These are phyloP conservation scores for Cordyceps cateniannulata DNA, from an alignment of 2,329 filamentous ascomycete genomes.

Conservation along the genomic window DNA sequence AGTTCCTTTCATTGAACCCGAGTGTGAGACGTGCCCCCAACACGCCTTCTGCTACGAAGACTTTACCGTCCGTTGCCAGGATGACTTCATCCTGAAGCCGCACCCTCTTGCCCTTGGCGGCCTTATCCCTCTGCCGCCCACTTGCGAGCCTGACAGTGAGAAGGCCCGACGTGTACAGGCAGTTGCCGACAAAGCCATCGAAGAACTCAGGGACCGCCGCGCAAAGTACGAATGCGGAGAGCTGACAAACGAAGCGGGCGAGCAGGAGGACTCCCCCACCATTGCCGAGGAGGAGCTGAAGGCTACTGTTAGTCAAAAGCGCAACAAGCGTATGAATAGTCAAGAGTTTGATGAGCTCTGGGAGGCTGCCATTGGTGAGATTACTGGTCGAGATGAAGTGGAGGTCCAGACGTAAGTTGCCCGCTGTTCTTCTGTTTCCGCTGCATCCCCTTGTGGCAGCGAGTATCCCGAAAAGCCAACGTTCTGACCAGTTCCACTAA, in stretches of 20 bases:
- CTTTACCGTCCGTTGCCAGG: slow-evolving; percentile 72
- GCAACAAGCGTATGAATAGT: slow-evolving; percentile 75
- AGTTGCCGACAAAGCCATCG: slow-evolving; percentile 81
- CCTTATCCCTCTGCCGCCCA: slow-evolving; percentile 76
- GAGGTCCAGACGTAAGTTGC: slow-evolving; percentile 48
- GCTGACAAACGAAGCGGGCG: slow-evolving; percentile 53
- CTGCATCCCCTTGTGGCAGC: slow-evolving; percentile 9
- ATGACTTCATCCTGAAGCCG: slow-evolving; percentile 76
- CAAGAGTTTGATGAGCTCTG: slow-evolving; percentile 90
- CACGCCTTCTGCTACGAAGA: slow-evolving; percentile 85
- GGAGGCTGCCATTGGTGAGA: slow-evolving; percentile 65
- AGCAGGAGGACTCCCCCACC: slow-evolving; percentile 50
- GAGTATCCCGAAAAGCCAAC: slow-evolving; percentile 13
- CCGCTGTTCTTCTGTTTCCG: slow-evolving; percentile 18
- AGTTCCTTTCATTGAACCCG: slow-evolving; percentile 62
- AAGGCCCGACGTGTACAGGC: slow-evolving; percentile 81
- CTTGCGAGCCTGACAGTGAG: slow-evolving; percentile 90
- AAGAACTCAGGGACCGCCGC: slow-evolving; percentile 76
- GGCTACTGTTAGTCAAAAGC: slow-evolving; percentile 65
- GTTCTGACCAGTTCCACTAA: slow-evolving; percentile 67
- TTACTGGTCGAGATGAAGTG: slow-evolving; percentile 57
- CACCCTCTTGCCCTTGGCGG: slow-evolving; percentile 81
- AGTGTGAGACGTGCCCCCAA: slow-evolving; percentile 82
- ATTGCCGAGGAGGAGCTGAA: slow-evolving; percentile 69
- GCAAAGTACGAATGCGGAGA: slow-evolving; percentile 90